These are phyloP conservation scores for Castanea sativa DNA, from an alignment of 306 rosid genomes.

Conservation along the genomic window DNA sequence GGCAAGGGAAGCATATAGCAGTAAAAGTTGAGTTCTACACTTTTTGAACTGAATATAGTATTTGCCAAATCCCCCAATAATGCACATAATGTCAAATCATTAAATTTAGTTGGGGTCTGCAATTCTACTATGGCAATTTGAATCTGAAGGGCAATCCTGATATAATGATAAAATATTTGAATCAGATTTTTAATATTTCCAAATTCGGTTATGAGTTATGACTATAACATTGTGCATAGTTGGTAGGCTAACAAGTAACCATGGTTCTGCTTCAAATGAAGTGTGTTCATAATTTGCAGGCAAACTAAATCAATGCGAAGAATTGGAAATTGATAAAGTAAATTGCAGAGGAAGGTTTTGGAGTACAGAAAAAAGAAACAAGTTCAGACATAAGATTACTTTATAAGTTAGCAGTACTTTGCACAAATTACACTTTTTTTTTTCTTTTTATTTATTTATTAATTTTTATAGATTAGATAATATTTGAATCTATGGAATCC, in stretches of 20 bases:
- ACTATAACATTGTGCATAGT: background rate
- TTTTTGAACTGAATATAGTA: no score
- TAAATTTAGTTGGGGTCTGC: background rate
- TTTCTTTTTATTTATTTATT: no score
- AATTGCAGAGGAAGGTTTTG: background rate
- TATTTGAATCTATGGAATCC: no score
- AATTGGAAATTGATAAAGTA: background rate
- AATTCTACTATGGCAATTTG: background rate
- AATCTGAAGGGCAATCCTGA: background rate
- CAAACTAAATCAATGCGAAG: background rate
- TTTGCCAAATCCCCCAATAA: no score
- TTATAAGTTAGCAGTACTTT: background rate
- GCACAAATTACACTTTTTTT: background rate
- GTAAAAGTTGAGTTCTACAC: no score
- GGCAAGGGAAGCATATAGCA: no score
- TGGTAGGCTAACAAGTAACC: background rate
- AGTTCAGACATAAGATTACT: background rate
- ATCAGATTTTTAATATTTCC: background rate
- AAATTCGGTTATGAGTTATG: background rate
- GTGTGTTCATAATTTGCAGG: slow-evolving; percentile 6
- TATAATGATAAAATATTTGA: slow-evolving; percentile 1
- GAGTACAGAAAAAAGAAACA: background rate
- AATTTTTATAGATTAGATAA: no score
- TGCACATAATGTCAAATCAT: background rate
- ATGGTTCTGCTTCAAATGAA: slow-evolving; percentile 3